Conservation (phyloP, 2,329 filamentous ascomycete species). For the Fusarium agapanthi region DNA sequence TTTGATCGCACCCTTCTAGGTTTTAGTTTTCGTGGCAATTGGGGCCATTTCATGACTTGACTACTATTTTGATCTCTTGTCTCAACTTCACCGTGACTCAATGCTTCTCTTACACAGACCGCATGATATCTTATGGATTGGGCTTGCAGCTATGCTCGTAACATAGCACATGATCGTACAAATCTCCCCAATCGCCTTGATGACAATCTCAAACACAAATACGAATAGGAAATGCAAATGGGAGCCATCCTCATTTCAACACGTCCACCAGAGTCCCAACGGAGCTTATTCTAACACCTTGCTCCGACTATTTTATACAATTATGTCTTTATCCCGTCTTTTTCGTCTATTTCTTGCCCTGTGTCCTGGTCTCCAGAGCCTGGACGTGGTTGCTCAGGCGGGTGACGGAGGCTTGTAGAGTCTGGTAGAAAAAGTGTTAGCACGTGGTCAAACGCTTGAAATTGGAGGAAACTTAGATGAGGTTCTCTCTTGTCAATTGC, state of each 20-base stretch:
- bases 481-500: not conserved
- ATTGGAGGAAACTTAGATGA: not conserved
- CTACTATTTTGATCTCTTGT: conserved; percentile 12
- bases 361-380: conserved; percentile 82
- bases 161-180: conserved; percentile 23
- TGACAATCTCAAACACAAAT: conserved; percentile 1
- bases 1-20: conserved; percentile 34
- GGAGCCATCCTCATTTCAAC: conserved; percentile 21
- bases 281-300: not conserved
- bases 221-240: conserved; percentile 6
- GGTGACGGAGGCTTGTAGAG: conserved; percentile 86
- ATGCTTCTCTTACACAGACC: not conserved
- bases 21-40: conserved; percentile 44
- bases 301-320: conserved; percentile 31
- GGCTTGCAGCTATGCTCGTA: conserved; percentile 22
- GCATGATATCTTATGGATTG: not conserved
- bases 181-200: not conserved
- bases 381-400: conserved; percentile 85
- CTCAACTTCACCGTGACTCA: not conserved
- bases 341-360: conserved; percentile 73
- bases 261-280: not conserved
- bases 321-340: conserved; percentile 8
- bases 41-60: conserved; percentile 38
- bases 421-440: conserved; percentile 58
- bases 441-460: not conserved